Base-by-base conservation (phyloP, 805 yeast genomes). In the Wickerhamiella cacticola region DNA sequence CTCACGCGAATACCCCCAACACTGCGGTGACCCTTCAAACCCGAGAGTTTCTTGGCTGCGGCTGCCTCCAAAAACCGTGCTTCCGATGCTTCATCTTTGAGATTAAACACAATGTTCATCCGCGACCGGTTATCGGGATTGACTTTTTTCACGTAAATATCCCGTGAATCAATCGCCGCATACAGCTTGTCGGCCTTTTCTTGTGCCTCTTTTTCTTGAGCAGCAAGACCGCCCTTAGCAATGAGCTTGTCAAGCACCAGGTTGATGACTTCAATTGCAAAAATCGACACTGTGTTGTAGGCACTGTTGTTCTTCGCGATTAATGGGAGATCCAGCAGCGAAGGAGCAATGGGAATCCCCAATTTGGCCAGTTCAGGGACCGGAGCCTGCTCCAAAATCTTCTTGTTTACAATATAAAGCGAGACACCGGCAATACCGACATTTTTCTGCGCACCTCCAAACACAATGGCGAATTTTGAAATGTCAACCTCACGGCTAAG, bases 381-480 rank as follows among this genome's bases (percentile, higher is more conserved):
- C 2, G 76, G 56, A 3, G 86, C 78, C 43, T 51, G 53, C 23
- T 78, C 82, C 23, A 92, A 67, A 48, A 92, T 72, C 1, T 79
- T 61, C 63, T 87, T 89, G 66, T 84, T 86, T 65, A 88, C 80
- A 58, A 92, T 89, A 64, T 87, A 89, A 53, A 92, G 73, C 13
- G 96, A 82, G 54, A 92, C 76, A 33, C 99, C 98, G 8, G 99
- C 96, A 60, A 92, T 70, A 48, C 99, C 98, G 61, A 92, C 86
- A 64, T 92, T 92, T 68, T 92, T 92, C 68, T 92, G 99, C 23
- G 97, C 99, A 53, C 99, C 99, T 16, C 96, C 98, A 76, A 88
- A 79, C 52, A 92, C 80, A 23, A 87, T 69, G 45, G 96, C 97
- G 61, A 76, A 89, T 64, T 84, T 80, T 48, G 83, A 69, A 36